Evolutionary conservation across 352 stramenopile genomes (phyloP), one percentile per base, ranked within the genome.

Genomic region (Pythium monospermum): DNA sequence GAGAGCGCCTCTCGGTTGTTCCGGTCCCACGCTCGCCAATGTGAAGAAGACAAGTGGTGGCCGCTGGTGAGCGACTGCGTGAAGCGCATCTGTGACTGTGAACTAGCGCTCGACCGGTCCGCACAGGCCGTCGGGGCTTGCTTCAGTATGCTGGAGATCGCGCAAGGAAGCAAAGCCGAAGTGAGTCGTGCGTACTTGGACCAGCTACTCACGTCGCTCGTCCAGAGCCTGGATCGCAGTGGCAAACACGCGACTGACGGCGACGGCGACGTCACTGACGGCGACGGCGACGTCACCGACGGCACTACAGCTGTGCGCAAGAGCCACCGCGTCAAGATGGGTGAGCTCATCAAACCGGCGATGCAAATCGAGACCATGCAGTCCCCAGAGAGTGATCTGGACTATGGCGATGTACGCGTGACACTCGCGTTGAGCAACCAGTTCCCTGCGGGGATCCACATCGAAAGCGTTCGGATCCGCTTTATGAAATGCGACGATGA

Each of bases 1-100:
- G 76, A 87, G 46, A 85, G 66, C 30, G 78, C 78, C 3, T 88
- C 75, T 0, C 64, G 75, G 6, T 52, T 89, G 2, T 69, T 89
- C n/a, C 73, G 78, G 4, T 85, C 76, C 0, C 71, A 88, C 8
- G 71, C 76, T 8, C 70, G 75, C 4, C 82, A 89, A 59, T 86
- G 74, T 36, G 67, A 89, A 46, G 74, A 86, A 57, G 82, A 93
- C 58, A 81, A 85, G 11, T 93, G 82, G 82, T 87, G 72, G 69
- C 28, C 22, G 2, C 76, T 90, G 12, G 74, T 82, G 48, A 64
- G 62, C 27, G 68, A 69, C 39, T 83, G 64, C 42, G 65, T 84
- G 10, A 70, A 60, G 2, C 60, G 63, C 40, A 83, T 91, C 36
- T 89, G 75, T 50, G 68, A 65, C 18, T 56, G 71, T 5, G 75